These are phyloP conservation scores for Neofusicoccum umdonicola DNA, from an alignment of 2,329 filamentous ascomycete species.

Conservation along the genomic window DNA sequence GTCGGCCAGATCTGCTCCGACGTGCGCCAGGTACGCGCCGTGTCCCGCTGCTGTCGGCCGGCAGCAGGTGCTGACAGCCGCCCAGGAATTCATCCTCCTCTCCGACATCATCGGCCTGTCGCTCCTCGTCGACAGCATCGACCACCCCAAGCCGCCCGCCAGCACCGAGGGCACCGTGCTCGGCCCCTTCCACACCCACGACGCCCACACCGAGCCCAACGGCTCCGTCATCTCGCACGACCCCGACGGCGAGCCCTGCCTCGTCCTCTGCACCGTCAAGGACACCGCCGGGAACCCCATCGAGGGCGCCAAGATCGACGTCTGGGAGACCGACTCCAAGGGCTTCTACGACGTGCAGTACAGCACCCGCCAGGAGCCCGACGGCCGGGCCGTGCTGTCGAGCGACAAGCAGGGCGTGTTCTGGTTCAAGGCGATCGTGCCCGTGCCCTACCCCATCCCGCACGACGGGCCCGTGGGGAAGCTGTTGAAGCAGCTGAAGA, in stretches of 20 bases:
- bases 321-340: slow-evolving; percentile 82
- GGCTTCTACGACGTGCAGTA: slow-evolving; percentile 83
- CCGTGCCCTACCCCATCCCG: slow-evolving; percentile 82
- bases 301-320: slow-evolving; percentile 67
- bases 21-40: slow-evolving; percentile 51
- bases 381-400: slow-evolving; percentile 69
- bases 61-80: no score
- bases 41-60: no score
- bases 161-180: slow-evolving; percentile 77
- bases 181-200: slow-evolving; percentile 80
- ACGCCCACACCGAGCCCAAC: slow-evolving; percentile 58
- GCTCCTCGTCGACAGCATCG: slow-evolving; percentile 76
- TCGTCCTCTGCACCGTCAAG: slow-evolving; percentile 71
- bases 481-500: slow-evolving; percentile 61
- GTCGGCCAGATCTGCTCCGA: slow-evolving; percentile 73
- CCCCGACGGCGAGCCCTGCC: slow-evolving; percentile 64
- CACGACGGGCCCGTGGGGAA: slow-evolving; percentile 75
- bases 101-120: slow-evolving; percentile 78
- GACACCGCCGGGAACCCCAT: slow-evolving; percentile 65
- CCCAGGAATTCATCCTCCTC: slow-evolving; percentile 75
- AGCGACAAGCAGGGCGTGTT: slow-evolving; percentile 72
- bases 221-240: slow-evolving; percentile 67
- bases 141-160: slow-evolving; percentile 71
- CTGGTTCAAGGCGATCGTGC: slow-evolving; percentile 82
- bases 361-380: slow-evolving; percentile 57